A percentile compares a stretch with the other conserved stretches of the same genome.
Evolutionary conservation across 345 rosid species (phyloP).

Genomic region (Lepidium africanum): DNA sequence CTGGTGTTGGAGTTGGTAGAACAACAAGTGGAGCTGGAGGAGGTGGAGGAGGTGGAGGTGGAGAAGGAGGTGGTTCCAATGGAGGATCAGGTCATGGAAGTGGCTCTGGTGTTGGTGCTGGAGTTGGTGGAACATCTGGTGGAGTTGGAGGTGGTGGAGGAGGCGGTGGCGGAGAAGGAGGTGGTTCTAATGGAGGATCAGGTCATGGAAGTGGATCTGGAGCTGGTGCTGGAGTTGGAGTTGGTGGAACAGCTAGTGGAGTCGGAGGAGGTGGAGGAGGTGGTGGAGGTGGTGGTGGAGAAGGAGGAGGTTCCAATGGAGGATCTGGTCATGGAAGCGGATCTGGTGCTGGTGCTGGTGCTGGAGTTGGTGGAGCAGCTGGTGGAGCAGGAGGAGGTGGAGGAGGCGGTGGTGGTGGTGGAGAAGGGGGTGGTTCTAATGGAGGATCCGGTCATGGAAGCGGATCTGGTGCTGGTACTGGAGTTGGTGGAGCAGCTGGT

Average conservation of each 20-base stretch:
- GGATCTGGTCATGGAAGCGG: constrained; percentile 33
- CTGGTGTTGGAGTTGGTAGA: constrained; percentile 7
- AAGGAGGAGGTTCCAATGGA: constrained; percentile 17
- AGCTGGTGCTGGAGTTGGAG: constrained; percentile 5
- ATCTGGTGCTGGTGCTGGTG: constrained; percentile 16
- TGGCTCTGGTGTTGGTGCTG: constrained; percentile 8
- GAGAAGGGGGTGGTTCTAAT: constrained; percentile 19
- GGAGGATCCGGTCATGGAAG: constrained; percentile 31
- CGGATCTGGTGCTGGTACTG: constrained; percentile 25
- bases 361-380: background rate
- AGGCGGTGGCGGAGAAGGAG: background rate
- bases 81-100: constrained; percentile 21
- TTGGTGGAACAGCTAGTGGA: background rate
- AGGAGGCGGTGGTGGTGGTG: constrained; percentile 20
- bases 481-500: background rate
- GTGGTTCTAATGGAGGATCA: background rate
- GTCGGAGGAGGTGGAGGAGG: background rate
- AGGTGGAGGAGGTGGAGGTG: background rate
- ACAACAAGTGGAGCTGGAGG: background rate
- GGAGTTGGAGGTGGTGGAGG: background rate
- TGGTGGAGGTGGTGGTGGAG: constrained; percentile 21
- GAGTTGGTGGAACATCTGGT: background rate
- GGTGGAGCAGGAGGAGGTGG: constrained; percentile 25
- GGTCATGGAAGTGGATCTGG: constrained; percentile 25
- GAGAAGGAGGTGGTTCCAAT: constrained; percentile 7